Evolutionary conservation across 495 filamentous ascomycete genomes (phyloP).

Genomic region (Lophium mytilinum): DNA sequence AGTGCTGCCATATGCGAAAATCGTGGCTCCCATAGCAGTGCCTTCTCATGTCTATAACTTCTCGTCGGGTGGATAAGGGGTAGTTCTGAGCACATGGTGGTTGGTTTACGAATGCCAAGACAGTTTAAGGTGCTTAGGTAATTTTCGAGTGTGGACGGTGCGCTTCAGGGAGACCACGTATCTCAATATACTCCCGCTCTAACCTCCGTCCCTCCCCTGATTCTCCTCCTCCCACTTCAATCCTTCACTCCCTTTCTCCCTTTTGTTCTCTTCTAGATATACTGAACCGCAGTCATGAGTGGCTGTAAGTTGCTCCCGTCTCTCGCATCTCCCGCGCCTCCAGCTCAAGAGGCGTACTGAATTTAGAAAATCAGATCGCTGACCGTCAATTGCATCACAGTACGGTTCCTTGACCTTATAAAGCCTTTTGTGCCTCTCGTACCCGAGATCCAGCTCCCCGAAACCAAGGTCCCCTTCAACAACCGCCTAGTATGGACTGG

Average conservation of each 20-base stretch:
- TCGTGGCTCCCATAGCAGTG: too few relatives aligned
- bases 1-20: too few relatives aligned
- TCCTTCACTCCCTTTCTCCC: slow-evolving; percentile 4
- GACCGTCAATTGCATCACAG: slow-evolving; percentile 40
- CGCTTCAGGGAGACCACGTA: background rate
- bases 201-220: background rate
- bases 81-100: too few relatives aligned
- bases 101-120: too few relatives aligned
- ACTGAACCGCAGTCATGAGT: slow-evolving; percentile 43
- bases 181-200: background rate
- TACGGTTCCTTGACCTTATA: slow-evolving; percentile 98
- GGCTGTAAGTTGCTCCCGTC: slow-evolving; percentile 40
- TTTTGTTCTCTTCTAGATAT: background rate
- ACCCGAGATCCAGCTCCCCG: slow-evolving; percentile 95
- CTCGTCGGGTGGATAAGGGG: too few relatives aligned
- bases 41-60: too few relatives aligned
- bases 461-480: slow-evolving; percentile 95
- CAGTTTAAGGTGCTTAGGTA: too few relatives aligned
- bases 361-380: slow-evolving; percentile 2
- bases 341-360: slow-evolving; percentile 3
- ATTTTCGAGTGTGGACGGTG: too few relatives aligned
- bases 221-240: background rate
- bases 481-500: slow-evolving; percentile 99
- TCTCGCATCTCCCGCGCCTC: background rate
- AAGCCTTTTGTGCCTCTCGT: slow-evolving; percentile 99